Conservation (phyloP, 1,139 yeast genomes). For the Protomyces arabidopsidicola region DNA sequence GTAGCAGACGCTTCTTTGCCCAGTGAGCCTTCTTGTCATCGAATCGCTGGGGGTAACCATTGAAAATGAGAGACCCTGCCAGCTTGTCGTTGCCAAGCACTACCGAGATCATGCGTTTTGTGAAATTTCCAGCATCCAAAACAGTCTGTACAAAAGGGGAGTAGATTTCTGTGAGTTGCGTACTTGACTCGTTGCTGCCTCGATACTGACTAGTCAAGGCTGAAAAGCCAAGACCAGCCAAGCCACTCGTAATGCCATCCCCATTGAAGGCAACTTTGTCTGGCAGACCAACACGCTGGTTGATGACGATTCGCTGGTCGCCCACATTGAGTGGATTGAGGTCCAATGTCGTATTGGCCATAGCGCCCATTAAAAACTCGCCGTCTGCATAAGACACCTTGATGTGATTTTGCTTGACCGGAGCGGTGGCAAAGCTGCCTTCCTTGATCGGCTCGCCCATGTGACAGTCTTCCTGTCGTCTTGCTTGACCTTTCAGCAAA, state of each 20-base stretch:
- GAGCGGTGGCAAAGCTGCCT: constrained; percentile 6
- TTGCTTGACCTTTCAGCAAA: neutral
- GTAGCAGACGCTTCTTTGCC: constrained; percentile 1
- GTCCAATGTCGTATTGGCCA: neutral
- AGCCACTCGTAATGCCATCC: constrained; percentile 15
- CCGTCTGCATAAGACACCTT: constrained; percentile 12
- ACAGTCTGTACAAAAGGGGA: neutral
- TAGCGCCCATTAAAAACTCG: constrained; percentile 1
- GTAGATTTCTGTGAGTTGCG: neutral
- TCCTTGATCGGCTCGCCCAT: constrained; percentile 3
- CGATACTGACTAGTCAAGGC: neutral
- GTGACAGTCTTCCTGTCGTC: neutral
- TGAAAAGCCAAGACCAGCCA: constrained; percentile 2
- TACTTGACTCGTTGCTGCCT: neutral
- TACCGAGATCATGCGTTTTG: neutral
- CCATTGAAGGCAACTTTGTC: constrained; percentile 4
- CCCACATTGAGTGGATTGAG: neutral
- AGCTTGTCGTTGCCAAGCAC: neutral
- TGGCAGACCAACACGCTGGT: neutral
- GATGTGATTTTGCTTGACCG: constrained; percentile 5
- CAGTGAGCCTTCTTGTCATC: neutral
- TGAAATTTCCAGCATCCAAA: neutral
- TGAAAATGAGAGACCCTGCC: neutral
- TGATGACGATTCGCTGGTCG: neutral
- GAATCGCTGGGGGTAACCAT: neutral